A percentile compares a stretch with the other conserved stretches of the same genome.
These are phyloP conservation scores for Gaillardinia entomophila DNA, from an alignment of 805 yeast species.

Conservation along the genomic window DNA sequence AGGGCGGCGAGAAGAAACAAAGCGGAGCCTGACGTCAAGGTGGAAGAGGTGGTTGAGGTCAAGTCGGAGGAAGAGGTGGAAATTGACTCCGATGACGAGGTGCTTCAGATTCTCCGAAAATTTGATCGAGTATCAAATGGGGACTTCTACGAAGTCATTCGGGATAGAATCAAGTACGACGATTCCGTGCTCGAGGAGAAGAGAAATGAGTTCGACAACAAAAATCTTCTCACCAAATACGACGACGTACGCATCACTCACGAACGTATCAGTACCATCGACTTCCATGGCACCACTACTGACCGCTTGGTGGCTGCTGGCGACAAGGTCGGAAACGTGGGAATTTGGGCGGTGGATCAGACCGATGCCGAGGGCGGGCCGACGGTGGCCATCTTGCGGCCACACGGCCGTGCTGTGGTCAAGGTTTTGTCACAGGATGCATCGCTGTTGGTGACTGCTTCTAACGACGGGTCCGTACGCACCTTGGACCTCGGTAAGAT, in stretches of 20 bases:
- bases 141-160: constrained; percentile 58
- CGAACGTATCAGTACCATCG: constrained; percentile 67
- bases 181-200: constrained; percentile 39
- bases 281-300: constrained; percentile 67
- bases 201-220: constrained; percentile 48
- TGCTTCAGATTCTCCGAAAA: constrained; percentile 24
- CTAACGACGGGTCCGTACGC: constrained; percentile 88
- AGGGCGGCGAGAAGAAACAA: background rate
- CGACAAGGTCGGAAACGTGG: constrained; percentile 81
- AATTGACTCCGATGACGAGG: constrained; percentile 18
- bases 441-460: constrained; percentile 56
- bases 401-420: constrained; percentile 73
- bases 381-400: constrained; percentile 57
- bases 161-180: constrained; percentile 24
- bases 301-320: constrained; percentile 75
- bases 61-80: constrained; percentile 4
- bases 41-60: constrained; percentile 1
- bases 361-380: constrained; percentile 35
- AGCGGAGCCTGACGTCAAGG: background rate
- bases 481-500: constrained; percentile 59
- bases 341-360: constrained; percentile 77
- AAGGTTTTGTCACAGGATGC: constrained; percentile 50
- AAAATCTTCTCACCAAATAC: constrained; percentile 49
- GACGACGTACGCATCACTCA: constrained; percentile 64
- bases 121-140: constrained; percentile 60